Percentiles rank a stretch among this genome's conserved stretches.
These are phyloP conservation scores for Monosporascus sp. DNA, from an alignment of 2,329 filamentous ascomycete genomes.

Conservation along the genomic window DNA sequence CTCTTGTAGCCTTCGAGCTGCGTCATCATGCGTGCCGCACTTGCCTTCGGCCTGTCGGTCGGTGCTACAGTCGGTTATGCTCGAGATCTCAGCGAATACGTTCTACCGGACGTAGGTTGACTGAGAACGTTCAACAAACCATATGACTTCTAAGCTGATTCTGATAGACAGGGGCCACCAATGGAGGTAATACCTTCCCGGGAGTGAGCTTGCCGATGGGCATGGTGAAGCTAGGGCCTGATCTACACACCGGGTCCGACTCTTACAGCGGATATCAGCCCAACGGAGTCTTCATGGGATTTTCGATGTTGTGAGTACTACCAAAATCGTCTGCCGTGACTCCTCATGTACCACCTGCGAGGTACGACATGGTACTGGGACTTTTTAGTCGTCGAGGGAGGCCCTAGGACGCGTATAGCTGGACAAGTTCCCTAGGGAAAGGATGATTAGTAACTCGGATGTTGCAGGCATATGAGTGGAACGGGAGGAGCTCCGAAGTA, in stretches of 20 bases:
- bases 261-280: conserved; percentile 49
- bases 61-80: not conserved
- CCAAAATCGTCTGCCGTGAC: not conserved
- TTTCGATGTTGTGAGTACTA: conserved; percentile 46
- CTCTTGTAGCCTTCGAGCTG: not conserved
- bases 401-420: too few species aligned
- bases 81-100: not conserved
- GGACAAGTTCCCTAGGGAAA: too few species aligned
- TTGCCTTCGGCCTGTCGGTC: not conserved
- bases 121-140: not conserved
- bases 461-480: conserved; percentile 50
- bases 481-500: conserved; percentile 68
- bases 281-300: conserved; percentile 51
- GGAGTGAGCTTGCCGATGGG: conserved; percentile 43
- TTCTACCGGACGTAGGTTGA: not conserved
- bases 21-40: not conserved
- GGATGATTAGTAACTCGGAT: not conserved
- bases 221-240: conserved; percentile 46
- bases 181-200: conserved; percentile 46
- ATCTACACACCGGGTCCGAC: conserved; percentile 43
- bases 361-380: too few species aligned
- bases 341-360: too few species aligned
- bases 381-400: too few species aligned
- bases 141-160: conserved; percentile 4
- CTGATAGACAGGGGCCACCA: conserved; percentile 37